Conservation (phyloP, 257 asterid genomes). For the Henckelia pumila region DNA sequence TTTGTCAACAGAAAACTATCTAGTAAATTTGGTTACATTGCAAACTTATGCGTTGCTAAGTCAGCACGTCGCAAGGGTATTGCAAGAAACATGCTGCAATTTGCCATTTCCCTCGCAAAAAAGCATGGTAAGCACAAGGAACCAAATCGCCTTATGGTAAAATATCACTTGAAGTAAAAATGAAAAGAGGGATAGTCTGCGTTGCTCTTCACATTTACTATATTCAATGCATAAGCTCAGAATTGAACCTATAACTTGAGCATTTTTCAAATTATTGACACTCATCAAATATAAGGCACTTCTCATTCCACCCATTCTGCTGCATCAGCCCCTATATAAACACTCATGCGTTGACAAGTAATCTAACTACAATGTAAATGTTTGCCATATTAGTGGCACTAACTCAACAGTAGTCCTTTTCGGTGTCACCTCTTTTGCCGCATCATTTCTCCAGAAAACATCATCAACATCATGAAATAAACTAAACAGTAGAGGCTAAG, state of each 20-base stretch:
- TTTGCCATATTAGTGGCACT: neutral
- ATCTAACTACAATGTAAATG: too few species aligned
- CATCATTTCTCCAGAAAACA: neutral
- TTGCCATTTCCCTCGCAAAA: conserved; percentile 43
- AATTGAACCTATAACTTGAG: neutral
- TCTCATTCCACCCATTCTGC: neutral
- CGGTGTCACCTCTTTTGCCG: neutral
- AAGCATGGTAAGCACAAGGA: conserved; percentile 38
- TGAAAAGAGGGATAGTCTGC: neutral
- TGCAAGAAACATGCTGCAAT: conserved; percentile 52
- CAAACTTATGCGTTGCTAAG: conserved; percentile 73
- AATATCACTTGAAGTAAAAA: neutral
- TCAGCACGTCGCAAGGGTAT: conserved; percentile 67
- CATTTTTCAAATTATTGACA: neutral
- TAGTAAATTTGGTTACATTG: conserved; percentile 47
- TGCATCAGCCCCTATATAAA: neutral
- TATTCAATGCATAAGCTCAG: too few species aligned
- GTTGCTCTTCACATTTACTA: neutral
- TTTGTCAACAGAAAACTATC: conserved; percentile 28
- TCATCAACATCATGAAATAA: neutral
- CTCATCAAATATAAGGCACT: neutral
- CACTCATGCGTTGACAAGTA: too few species aligned
- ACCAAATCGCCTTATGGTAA: neutral
- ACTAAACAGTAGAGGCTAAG: neutral
- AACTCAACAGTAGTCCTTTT: neutral